Percentiles rank a stretch among this genome's conserved stretches.
Evolutionary conservation across 805 yeast species (phyloP).

Genomic region (Wickerhamomyces silvicola): DNA sequence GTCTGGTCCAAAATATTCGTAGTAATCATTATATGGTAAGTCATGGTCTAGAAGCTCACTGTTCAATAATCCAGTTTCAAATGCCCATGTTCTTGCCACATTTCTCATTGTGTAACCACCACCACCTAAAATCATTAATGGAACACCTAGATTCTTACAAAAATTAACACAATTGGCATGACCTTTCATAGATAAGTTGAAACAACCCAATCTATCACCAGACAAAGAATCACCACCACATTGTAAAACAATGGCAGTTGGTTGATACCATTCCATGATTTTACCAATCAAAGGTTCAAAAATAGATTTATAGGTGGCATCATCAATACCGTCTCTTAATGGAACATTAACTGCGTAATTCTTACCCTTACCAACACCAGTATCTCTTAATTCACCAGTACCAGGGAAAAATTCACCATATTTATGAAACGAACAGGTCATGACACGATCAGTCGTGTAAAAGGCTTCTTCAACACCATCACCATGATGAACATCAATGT

Average conservation of each 20-base stretch:
- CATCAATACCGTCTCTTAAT: constrained; percentile 89
- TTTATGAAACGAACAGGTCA: constrained; percentile 87
- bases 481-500: constrained; percentile 90
- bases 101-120: constrained; percentile 98
- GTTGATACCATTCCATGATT: constrained; percentile 82
- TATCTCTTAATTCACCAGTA: constrained; percentile 80
- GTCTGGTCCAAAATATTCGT: constrained; percentile 96
- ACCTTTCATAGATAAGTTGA: constrained; percentile 86
- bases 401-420: constrained; percentile 94
- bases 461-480: constrained; percentile 96
- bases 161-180: constrained; percentile 95
- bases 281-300: constrained; percentile 83
- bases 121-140: constrained; percentile 92
- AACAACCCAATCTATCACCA: constrained; percentile 93
- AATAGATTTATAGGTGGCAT: constrained; percentile 66
- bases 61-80: constrained; percentile 82
- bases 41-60: constrained; percentile 70
- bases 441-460: constrained; percentile 84
- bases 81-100: constrained; percentile 93
- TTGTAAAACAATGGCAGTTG: constrained; percentile 93
- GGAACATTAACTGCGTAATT: constrained; percentile 84
- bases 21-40: constrained; percentile 75
- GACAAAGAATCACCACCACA: constrained; percentile 98
- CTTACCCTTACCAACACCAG: constrained; percentile 80
- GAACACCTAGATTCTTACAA: constrained; percentile 79